phyloP scores from a whole-genome alignment of 768 basidiomycete species.

The Pleurotus djamor region DNA sequence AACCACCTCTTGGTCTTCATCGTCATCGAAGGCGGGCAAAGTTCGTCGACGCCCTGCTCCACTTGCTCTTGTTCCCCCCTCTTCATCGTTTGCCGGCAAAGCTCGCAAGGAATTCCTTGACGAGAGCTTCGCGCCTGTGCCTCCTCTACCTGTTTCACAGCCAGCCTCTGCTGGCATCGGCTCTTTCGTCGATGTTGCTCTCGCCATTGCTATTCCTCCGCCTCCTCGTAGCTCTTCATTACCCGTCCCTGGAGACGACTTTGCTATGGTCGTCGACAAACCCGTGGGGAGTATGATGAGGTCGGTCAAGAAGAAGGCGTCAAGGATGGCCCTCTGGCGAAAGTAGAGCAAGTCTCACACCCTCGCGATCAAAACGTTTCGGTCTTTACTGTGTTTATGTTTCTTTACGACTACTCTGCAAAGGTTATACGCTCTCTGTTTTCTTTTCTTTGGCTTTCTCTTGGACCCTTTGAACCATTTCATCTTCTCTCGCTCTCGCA shows the following conservation, averaged over 20 bases:
- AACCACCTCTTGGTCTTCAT: background rate
- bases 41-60: background rate
- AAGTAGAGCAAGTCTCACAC: background rate
- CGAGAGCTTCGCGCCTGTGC: background rate
- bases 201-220: background rate
- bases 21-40: background rate
- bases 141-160: background rate
- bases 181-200: background rate
- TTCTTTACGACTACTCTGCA: too few species aligned
- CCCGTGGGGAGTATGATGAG: background rate
- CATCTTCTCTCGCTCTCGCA: too few species aligned
- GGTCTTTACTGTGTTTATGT: too few species aligned
- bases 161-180: background rate
- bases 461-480: too few species aligned
- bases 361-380: background rate
- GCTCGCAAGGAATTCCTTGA: background rate
- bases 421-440: too few species aligned
- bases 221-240: background rate
- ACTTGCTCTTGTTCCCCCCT: background rate
- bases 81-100: background rate
- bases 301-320: background rate
- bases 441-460: too few species aligned
- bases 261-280: background rate
- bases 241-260: background rate
- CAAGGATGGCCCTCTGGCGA: background rate